Evolutionary conservation across 306 rosid genomes (phyloP).

Genomic region (Hippophae rhamnoides): DNA sequence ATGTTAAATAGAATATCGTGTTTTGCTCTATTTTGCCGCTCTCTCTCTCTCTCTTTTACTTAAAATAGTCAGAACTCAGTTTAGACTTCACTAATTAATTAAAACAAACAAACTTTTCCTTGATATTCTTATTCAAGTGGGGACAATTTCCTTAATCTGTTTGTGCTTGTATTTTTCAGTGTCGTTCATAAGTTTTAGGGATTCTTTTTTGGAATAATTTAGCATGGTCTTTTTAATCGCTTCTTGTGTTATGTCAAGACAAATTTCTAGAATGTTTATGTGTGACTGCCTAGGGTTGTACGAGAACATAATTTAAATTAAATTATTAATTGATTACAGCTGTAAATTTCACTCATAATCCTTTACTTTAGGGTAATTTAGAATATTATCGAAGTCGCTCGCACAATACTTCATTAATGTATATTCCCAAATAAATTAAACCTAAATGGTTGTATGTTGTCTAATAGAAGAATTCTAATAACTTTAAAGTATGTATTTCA

Average conservation of each 20-base stretch:
- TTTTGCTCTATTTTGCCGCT: neutral
- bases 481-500: too few relatives aligned
- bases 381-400: too few relatives aligned
- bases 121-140: neutral
- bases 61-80: constrained; percentile 18
- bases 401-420: too few relatives aligned
- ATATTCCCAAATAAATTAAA: too few relatives aligned
- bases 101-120: neutral
- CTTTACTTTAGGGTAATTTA: neutral
- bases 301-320: neutral
- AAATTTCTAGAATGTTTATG: constrained; percentile 20
- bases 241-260: constrained; percentile 7
- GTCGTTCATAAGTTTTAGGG: constrained; percentile 6
- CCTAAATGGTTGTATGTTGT: too few relatives aligned
- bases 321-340: constrained; percentile 17
- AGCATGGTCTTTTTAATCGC: constrained; percentile 1
- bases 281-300: constrained; percentile 4
- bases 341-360: neutral
- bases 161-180: constrained; percentile 20
- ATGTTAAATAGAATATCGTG: too few relatives aligned
- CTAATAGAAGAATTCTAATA: too few relatives aligned
- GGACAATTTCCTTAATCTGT: constrained; percentile 6
- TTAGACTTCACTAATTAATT: neutral
- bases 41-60: too few relatives aligned
- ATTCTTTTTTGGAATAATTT: constrained; percentile 2